Conservation (phyloP, 352 stramenopile genomes). For the Pythium myriotylum region DNA sequence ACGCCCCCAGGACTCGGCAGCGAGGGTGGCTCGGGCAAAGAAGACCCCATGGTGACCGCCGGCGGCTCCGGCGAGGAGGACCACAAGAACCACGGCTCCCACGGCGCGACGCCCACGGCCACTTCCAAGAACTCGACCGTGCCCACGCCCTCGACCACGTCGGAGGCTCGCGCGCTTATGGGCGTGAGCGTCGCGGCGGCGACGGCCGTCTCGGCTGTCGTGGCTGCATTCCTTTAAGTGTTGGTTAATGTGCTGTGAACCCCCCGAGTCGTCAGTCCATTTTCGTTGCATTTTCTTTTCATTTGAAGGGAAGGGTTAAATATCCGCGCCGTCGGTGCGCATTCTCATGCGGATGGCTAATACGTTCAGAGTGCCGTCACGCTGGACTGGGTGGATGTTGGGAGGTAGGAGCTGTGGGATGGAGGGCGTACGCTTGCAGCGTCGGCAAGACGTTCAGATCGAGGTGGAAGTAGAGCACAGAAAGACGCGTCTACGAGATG, state of each 20-base stretch:
- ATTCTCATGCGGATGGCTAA: conserved; percentile 15
- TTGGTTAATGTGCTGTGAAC: not conserved
- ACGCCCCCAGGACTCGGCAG: conserved; percentile 15
- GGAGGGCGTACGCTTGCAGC: conserved; percentile 22
- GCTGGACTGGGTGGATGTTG: conserved; percentile 2
- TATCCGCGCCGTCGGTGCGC: conserved; percentile 24
- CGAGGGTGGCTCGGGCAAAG: conserved; percentile 10
- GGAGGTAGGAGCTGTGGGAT: not conserved
- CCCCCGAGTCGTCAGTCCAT: not conserved
- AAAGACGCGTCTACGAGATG: conserved; percentile 36
- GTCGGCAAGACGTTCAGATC: conserved; percentile 21
- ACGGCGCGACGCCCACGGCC: not conserved
- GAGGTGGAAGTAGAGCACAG: not conserved
- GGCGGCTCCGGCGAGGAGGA: not conserved
- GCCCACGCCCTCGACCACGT: conserved; percentile 11
- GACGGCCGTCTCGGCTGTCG: conserved; percentile 2
- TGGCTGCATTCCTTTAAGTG: conserved; percentile 8
- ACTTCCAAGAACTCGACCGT: conserved; percentile 5
- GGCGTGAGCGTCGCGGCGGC: conserved; percentile 1
- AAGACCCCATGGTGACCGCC: conserved; percentile 11
- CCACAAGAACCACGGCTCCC: not conserved
- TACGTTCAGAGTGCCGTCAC: not conserved
- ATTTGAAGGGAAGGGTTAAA: conserved; percentile 21
- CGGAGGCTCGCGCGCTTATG: not conserved
- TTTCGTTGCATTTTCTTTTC: conserved; percentile 4